Base-by-base conservation (phyloP, 2,329 filamentous ascomycete species). In the Trichophaea hybrida region DNA sequence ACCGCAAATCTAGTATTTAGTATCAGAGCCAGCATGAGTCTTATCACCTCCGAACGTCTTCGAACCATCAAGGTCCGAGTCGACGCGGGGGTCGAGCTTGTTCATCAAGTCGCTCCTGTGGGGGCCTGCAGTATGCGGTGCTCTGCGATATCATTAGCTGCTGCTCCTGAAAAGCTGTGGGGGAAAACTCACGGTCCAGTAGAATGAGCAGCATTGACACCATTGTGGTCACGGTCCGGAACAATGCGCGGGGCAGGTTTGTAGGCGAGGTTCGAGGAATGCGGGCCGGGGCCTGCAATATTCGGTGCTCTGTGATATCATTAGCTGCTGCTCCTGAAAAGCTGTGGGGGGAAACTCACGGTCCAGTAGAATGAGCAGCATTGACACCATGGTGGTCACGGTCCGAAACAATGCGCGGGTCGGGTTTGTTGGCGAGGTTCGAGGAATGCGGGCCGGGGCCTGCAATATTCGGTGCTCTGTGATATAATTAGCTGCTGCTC, bases 21-120 rank as follows among this genome's bases (percentile, higher is more conserved):
- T 46, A 17, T 10, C 24, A 12, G 54, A 5, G 8, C 50, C 51
- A 6, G 60, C 10, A 40, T 50, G 54, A 1, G 64, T 66, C 61
- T 64, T 80, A 70, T 81, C 74, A 52, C 77, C 74, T 35, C 79
- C 80, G 5, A 77, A 17, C 0, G 80, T 81, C 72, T 75, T 75
- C 69, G 73, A 76, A 51, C 76, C 75, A 68, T 81, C 78, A 1
- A 77, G 74, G 65, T 81, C 73, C 8, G 75, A 77, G 70, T 81
- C 79, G 51, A 82, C 77, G 32, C 76, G 72, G 2, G 78, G 78
- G 58, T 81, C 78, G 2, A 73, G 40, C 73, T 80, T 80, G 74
- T 82, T 81, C 65, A 75, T 2, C 40, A 76, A 60, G 66, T 80
- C 76, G 37, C 70, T 74, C 71, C 76, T 76, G 72, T 82, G 79